Base-by-base conservation (phyloP, 148 eudicot genomes). In the Limonium bicolor region DNA sequence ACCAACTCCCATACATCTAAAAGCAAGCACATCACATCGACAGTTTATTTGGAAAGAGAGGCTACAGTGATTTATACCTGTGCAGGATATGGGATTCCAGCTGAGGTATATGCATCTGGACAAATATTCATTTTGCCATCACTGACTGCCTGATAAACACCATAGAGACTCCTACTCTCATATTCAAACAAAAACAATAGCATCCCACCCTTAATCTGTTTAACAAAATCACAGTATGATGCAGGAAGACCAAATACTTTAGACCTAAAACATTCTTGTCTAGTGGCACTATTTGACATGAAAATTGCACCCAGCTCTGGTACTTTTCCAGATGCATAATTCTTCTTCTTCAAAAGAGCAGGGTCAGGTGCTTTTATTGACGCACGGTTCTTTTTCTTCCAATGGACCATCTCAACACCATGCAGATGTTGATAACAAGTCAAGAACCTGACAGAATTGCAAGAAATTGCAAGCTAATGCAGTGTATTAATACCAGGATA, bases 291-390 rank as follows among this genome's bases (percentile, higher is more conserved):
- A 47, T 55, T 78, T 30, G 80, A 63, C 77, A 82, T 71, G 55
- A 82, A 71, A 48, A 82, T 74, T 27, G 86, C 86, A 53, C 94
- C 94, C 48, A 27, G 55, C 30, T 67, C 51, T 7, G 93, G 82
- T 35, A 66, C 21, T 14, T 46, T 46, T 30, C 76, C 85, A 22
- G 46, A 31, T 48, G 52, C 57, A 43, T 29, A 44, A 28, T 43
- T 56, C 12, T 36, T 37, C 7, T 35, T 56, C 48, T 50, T 51
- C 33, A 33, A 20, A n/a, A 33, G 46, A 20, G 22, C 51, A n/a
- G n/a, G n/a, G n/a, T n/a, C n/a, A n/a, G n/a, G n/a, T n/a, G n/a
- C n/a, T n/a, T n/a, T n/a, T n/a, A n/a, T n/a, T n/a, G n/a, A n/a
- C n/a, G n/a, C n/a, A n/a, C n/a, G n/a, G n/a, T n/a, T n/a, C n/a